These are phyloP conservation scores for Poterioochromonas sp. DNA, from an alignment of 352 stramenopile genomes.

Conservation along the genomic window DNA sequence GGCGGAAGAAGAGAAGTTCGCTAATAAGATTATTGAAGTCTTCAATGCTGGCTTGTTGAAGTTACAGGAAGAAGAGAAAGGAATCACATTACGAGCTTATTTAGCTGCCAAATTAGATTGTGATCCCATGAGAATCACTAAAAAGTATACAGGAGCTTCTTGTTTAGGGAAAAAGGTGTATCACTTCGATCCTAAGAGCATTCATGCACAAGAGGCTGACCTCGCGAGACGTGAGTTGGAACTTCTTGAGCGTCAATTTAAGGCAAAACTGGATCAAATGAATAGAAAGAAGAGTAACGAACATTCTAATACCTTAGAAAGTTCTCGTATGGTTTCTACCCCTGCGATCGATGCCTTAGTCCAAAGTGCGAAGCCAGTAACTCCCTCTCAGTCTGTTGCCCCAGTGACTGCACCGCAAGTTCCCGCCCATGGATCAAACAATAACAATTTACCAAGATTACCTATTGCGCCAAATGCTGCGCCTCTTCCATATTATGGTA, in stretches of 20 bases:
- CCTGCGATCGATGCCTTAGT: slow-evolving; percentile 29
- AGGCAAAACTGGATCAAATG: slow-evolving; percentile 20
- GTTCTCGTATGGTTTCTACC: slow-evolving; percentile 8
- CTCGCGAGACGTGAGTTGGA: background rate
- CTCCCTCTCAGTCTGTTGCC: no score
- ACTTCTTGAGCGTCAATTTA: slow-evolving; percentile 16
- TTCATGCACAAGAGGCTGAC: background rate
- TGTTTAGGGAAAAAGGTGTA: slow-evolving; percentile 27
- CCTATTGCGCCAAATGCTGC: background rate
- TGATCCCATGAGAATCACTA: slow-evolving; percentile 34
- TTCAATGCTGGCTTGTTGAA: slow-evolving; percentile 31
- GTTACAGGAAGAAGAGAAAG: slow-evolving; percentile 8
- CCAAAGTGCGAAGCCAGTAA: background rate
- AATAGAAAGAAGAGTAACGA: background rate
- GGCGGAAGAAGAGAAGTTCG: slow-evolving; percentile 25
- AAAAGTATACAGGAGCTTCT: slow-evolving; percentile 34
- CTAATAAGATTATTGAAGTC: slow-evolving; percentile 26
- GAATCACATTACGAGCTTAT: slow-evolving; percentile 31
- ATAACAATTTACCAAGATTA: background rate
- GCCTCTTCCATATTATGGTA: background rate
- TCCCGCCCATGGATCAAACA: no score
- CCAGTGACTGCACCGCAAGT: no score
- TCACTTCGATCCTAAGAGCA: background rate
- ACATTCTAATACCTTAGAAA: background rate
- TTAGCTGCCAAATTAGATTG: slow-evolving; percentile 24